Conservation (phyloP, 371 early-diverging fungal genomes). For the Thermomucor indicae-seudaticae region DNA sequence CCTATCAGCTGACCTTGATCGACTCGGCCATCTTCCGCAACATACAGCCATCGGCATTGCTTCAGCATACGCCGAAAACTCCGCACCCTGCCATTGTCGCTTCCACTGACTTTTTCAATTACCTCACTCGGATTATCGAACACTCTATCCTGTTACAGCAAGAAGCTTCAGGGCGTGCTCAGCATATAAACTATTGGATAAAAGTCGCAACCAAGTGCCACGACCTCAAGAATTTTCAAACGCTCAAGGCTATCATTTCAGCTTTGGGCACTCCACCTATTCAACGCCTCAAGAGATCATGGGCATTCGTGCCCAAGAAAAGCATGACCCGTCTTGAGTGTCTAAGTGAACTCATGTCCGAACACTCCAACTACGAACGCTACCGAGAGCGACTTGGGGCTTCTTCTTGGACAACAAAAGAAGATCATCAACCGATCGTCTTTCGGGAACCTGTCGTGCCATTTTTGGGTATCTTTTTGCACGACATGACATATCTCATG, state of each 20-base stretch:
- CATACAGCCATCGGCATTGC: slow-evolving; percentile 59
- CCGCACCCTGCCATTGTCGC: slow-evolving; percentile 67
- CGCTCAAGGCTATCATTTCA: slow-evolving; percentile 67
- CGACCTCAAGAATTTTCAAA: slow-evolving; percentile 67
- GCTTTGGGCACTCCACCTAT: slow-evolving; percentile 76
- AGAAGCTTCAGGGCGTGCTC: slow-evolving; percentile 61
- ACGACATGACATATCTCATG: slow-evolving; percentile 72
- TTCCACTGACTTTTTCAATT: slow-evolving; percentile 80
- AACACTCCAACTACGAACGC: slow-evolving; percentile 62
- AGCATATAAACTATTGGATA: slow-evolving; percentile 67
- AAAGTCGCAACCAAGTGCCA: slow-evolving; percentile 63
- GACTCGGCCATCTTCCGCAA: slow-evolving; percentile 68
- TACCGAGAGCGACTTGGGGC: slow-evolving; percentile 54
- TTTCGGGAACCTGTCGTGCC: slow-evolving; percentile 62
- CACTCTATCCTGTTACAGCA: slow-evolving; percentile 59
- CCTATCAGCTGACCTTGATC: slow-evolving; percentile 71
- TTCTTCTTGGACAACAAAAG: no score
- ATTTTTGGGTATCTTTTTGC: slow-evolving; percentile 73
- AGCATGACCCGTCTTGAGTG: slow-evolving; percentile 49
- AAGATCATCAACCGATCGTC: slow-evolving; percentile 9
- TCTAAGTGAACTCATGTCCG: slow-evolving; percentile 60
- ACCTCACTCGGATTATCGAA: slow-evolving; percentile 72
- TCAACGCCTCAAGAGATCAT: slow-evolving; percentile 68
- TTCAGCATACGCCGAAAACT: slow-evolving; percentile 53
- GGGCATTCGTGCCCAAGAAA: slow-evolving; percentile 70